Evolutionary conservation across 2,329 filamentous ascomycete genomes (phyloP), one percentile per base, ranked within the genome.

Genomic region (Colletotrichum costaricense): DNA sequence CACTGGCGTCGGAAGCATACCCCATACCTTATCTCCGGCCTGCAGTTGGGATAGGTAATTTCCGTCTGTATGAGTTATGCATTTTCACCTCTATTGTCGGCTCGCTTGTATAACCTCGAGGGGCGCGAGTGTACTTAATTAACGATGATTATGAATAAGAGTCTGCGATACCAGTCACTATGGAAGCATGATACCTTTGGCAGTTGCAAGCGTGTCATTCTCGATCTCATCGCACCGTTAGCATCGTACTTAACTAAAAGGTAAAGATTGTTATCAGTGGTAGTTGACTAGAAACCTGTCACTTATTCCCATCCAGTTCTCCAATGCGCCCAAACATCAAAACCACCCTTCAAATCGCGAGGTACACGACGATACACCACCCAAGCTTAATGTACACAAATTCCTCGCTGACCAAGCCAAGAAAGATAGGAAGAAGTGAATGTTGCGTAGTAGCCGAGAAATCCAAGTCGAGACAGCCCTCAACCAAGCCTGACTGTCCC

Each of bases 1-100:
- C 75, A 74, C 75, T 71, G 81, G 80, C 80, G 80, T 81, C 80
- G 76, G 78, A 80, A 75, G 76, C 79, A 81, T 81, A 82, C 79
- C 79, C 80, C 78, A 74, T 75, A 67, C 64, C 65, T 63, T 24
- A 42, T 67, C 30, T 72, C 64, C 38, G 67, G 63, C 56, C 79
- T 78, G 7, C 2, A 78, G 74, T 59, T 80, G 81, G 14, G 79
- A 82, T 80, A 81, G 26, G 81, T 77, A 30, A 81, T 79, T 56
- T 82, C 80, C 65, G 81, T 35, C 81, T 77, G 62, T 63, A 74
- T 68, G 72, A 74, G 33, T 58, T 68, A 74, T 68, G 72, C 63
- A 74, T 73, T 73, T 59, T 49, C 19, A 22, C 42, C 8, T 49
- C 42, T 22, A n/a, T 70, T 49, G 22, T 63, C 56, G 35, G 46